Evolutionary conservation across 2,329 filamentous ascomycete genomes (phyloP).

Genomic region (Xylaria sp.): DNA sequence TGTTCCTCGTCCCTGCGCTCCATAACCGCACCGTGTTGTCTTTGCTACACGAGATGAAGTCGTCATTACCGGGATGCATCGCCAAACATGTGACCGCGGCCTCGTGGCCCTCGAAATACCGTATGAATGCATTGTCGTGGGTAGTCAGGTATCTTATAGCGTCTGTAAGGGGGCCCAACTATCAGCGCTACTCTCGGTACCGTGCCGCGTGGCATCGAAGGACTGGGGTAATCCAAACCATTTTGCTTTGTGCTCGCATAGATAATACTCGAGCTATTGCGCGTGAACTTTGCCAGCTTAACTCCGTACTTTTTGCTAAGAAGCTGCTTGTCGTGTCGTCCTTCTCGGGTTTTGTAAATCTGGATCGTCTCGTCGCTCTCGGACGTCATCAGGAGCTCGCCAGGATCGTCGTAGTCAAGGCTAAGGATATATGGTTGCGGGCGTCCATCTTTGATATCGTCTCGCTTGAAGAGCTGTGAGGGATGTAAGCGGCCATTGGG

Average conservation of each 20-base stretch:
- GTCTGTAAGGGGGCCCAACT: slow-evolving; percentile 51
- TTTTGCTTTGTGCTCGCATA: slow-evolving; percentile 97
- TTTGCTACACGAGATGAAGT: slow-evolving; percentile 87
- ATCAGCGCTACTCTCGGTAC: background rate
- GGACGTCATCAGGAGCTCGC: slow-evolving; percentile 87
- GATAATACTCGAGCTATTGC: slow-evolving; percentile 86
- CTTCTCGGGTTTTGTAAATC: slow-evolving; percentile 91
- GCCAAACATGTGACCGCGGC: slow-evolving; percentile 80
- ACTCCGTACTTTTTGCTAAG: slow-evolving; percentile 97
- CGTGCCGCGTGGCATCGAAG: background rate
- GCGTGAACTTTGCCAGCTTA: slow-evolving; percentile 91
- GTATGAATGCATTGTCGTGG: slow-evolving; percentile 94
- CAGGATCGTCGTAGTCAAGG: slow-evolving; percentile 94
- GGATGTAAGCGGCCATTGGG: slow-evolving; percentile 7
- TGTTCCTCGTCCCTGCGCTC: slow-evolving; percentile 81
- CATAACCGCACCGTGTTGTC: slow-evolving; percentile 92
- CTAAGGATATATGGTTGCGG: slow-evolving; percentile 74
- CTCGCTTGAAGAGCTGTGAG: slow-evolving; percentile 61
- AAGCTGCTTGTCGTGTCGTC: slow-evolving; percentile 83
- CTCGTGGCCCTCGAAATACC: slow-evolving; percentile 93
- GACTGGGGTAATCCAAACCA: slow-evolving; percentile 49
- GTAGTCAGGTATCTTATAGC: slow-evolving; percentile 85
- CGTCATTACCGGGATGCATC: slow-evolving; percentile 83
- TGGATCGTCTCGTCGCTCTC: slow-evolving; percentile 95
- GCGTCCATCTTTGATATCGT: slow-evolving; percentile 56